Conservation (phyloP, 257 asterid species). For the Prunella vulgaris region DNA sequence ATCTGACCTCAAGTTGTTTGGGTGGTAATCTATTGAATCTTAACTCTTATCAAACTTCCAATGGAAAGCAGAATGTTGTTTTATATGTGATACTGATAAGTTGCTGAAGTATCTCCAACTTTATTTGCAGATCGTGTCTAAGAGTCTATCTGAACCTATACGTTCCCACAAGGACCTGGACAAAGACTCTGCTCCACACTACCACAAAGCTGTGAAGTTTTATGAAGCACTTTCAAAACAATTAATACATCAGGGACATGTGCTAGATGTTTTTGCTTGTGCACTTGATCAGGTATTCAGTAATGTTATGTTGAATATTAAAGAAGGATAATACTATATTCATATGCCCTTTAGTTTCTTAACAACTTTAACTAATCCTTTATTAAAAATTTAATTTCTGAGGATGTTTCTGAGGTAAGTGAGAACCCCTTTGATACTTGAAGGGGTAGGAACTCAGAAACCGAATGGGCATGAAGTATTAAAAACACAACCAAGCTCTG, state of each 20-base stretch:
- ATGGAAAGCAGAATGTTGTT: not conserved
- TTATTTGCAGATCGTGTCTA: conserved; percentile 76
- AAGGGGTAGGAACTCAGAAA: conserved; percentile 1
- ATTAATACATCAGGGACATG: conserved; percentile 97
- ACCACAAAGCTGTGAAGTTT: conserved; percentile 86
- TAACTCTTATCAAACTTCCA: conserved; percentile 12
- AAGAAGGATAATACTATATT: not conserved
- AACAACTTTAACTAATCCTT: not conserved
- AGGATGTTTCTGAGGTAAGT: not conserved
- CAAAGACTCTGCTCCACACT: conserved; percentile 89
- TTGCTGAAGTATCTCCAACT: conserved; percentile 18
- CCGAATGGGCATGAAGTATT: not conserved
- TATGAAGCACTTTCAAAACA: conserved; percentile 88
- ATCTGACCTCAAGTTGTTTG: conserved; percentile 7
- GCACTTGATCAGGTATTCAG: conserved; percentile 91
- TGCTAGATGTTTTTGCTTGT: conserved; percentile 87
- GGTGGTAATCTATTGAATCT: not conserved
- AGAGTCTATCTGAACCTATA: conserved; percentile 78
- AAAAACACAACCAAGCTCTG: not conserved
- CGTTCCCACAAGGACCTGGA: conserved; percentile 98
- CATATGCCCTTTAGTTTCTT: not conserved
- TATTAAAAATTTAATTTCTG: not conserved
- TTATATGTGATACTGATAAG: conserved; percentile 1
- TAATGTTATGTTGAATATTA: conserved; percentile 9
- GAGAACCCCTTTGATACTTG: not conserved